Percentiles rank a stretch among this genome's conserved stretches.
Conservation (phyloP, 495 filamentous ascomycete genomes). For the Sordaria brevicollis region DNA sequence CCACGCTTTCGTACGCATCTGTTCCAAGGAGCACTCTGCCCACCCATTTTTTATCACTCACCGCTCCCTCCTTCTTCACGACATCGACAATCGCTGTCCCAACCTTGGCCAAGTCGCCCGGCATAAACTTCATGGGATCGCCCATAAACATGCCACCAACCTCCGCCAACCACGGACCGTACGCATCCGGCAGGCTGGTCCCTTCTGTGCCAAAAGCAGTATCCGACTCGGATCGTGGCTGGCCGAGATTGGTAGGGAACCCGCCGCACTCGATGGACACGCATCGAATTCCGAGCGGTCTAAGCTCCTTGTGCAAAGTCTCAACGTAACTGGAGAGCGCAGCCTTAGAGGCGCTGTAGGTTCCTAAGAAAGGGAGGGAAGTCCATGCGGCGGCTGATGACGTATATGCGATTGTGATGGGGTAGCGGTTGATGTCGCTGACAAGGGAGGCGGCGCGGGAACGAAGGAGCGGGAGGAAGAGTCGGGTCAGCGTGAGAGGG, state of each 20-base stretch:
- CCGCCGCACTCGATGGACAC: conserved; percentile 19
- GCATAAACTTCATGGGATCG: conserved; percentile 14
- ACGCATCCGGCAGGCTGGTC: not conserved
- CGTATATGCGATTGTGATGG: conserved; percentile 13
- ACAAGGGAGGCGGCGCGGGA: conserved; percentile 3
- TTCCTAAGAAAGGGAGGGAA: conserved; percentile 24
- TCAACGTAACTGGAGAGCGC: conserved; percentile 34
- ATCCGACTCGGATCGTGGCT: conserved; percentile 4
- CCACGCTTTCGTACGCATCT: conserved; percentile 8
- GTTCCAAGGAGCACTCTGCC: conserved; percentile 13
- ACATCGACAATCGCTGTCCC: conserved; percentile 22
- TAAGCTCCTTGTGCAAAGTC: conserved; percentile 12
- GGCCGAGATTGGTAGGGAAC: conserved; percentile 14
- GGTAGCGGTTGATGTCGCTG: conserved; percentile 4
- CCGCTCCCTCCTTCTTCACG: conserved; percentile 18
- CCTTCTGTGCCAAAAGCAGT: not conserved
- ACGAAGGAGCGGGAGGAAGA: conserved; percentile 22
- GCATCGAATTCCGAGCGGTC: conserved; percentile 8
- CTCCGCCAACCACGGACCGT: conserved; percentile 2
- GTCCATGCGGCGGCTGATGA: conserved; percentile 31
- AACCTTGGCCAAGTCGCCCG: conserved; percentile 25
- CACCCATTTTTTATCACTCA: conserved; percentile 9
- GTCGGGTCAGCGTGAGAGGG: conserved; percentile 21
- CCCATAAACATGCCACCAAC: conserved; percentile 11
- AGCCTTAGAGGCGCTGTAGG: conserved; percentile 37